Percentiles rank a stretch among this genome's conserved stretches.
phyloP scores from a whole-genome alignment of 306 rosid species.

The Cercis canadensis region DNA sequence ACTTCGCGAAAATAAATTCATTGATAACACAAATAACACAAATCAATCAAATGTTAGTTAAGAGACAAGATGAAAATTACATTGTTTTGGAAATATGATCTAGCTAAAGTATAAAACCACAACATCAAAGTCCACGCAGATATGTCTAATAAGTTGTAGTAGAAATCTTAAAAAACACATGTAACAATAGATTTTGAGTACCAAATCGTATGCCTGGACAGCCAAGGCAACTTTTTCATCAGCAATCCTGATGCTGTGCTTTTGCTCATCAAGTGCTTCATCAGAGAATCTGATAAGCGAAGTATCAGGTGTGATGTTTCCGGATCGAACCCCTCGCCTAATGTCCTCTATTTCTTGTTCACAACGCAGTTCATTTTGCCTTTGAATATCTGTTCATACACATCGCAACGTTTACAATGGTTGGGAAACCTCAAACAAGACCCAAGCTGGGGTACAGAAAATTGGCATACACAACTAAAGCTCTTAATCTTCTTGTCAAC shows the following conservation, averaged over 20 bases:
- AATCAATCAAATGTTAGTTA: not conserved
- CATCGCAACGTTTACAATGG: slow-evolving; percentile 18
- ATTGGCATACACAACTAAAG: not conserved
- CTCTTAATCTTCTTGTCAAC: not conserved
- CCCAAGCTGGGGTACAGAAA: too few relatives aligned
- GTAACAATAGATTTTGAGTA: slow-evolving; percentile 43
- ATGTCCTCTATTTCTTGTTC: slow-evolving; percentile 93
- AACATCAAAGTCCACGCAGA: slow-evolving; percentile 2
- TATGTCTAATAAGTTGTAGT: slow-evolving; percentile 7
- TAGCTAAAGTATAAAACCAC: slow-evolving; percentile 13
- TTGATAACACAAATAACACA: not conserved
- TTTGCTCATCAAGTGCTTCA: slow-evolving; percentile 97
- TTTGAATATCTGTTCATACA: slow-evolving; percentile 70
- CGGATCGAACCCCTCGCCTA: slow-evolving; percentile 71
- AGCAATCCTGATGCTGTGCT: slow-evolving; percentile 90
- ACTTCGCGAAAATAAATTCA: slow-evolving; percentile 9
- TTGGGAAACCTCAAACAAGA: slow-evolving; percentile 26
- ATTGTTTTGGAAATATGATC: slow-evolving; percentile 8
- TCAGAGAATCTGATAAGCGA: slow-evolving; percentile 79
- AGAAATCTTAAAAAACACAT: slow-evolving; percentile 6
- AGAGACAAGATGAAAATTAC: slow-evolving; percentile 18
- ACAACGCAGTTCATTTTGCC: slow-evolving; percentile 86
- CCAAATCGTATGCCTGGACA: slow-evolving; percentile 95
- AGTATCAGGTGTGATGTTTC: slow-evolving; percentile 68
- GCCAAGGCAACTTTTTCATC: slow-evolving; percentile 94